phyloP scores from a whole-genome alignment of 139 green algal genomes.

The Nannochloris sp. region DNA sequence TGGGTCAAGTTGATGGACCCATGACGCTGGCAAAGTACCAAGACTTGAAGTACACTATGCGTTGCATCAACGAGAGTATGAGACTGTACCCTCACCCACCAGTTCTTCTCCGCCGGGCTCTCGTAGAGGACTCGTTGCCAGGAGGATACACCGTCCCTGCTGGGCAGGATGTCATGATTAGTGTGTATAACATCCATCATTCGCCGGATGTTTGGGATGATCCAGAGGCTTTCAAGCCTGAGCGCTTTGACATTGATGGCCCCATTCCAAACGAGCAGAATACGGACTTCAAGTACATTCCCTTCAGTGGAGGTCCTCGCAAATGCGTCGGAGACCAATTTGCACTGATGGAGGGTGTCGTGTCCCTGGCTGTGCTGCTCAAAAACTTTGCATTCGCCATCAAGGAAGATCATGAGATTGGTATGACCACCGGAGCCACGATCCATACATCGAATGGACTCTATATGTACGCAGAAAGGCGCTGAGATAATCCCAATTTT shows the following conservation, averaged over 20 bases:
- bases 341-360: slow-evolving; percentile 85
- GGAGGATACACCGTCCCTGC: slow-evolving; percentile 48
- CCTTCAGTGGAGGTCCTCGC: slow-evolving; percentile 74
- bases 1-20: slow-evolving; percentile 44
- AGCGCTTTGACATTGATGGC: slow-evolving; percentile 86
- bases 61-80: slow-evolving; percentile 95
- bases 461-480: slow-evolving; percentile 65
- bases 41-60: slow-evolving; percentile 77
- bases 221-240: slow-evolving; percentile 79
- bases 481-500: background rate
- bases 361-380: slow-evolving; percentile 74
- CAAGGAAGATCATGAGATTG: slow-evolving; percentile 62
- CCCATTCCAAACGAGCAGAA: slow-evolving; percentile 91
- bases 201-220: slow-evolving; percentile 60
- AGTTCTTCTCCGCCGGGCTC: slow-evolving; percentile 77
- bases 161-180: slow-evolving; percentile 95
- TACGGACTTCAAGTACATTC: slow-evolving; percentile 90
- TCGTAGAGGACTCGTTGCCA: slow-evolving; percentile 75
- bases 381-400: slow-evolving; percentile 70
- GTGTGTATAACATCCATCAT: slow-evolving; percentile 96
- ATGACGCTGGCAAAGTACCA: slow-evolving; percentile 58
- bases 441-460: slow-evolving; percentile 87
- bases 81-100: slow-evolving; percentile 97
- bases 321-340: slow-evolving; percentile 98
- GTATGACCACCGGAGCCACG: slow-evolving; percentile 93